These are phyloP conservation scores for Cunninghamia lanceolata DNA, from an alignment of 75 land plant species.

Conservation along the genomic window DNA sequence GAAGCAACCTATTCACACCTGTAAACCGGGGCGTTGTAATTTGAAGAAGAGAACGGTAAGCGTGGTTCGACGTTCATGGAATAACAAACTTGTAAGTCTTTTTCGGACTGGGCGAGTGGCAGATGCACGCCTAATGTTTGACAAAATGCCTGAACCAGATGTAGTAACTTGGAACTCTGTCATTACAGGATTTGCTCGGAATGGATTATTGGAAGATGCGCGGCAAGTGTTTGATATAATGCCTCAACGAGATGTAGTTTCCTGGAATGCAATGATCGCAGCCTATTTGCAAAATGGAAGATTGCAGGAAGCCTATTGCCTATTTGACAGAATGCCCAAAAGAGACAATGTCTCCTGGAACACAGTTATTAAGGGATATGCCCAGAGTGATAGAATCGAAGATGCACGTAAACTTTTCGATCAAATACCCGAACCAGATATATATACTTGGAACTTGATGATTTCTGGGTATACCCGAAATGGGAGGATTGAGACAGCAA, in stretches of 20 bases:
- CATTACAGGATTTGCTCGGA: conserved; percentile 9
- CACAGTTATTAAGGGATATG: conserved; percentile 1
- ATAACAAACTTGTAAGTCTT: background rate
- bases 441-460: conserved; percentile 8
- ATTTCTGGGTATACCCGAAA: conserved; percentile 4
- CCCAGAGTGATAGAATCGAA: background rate
- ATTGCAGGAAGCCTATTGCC: background rate
- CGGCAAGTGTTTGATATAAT: conserved; percentile 6
- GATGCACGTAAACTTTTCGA: conserved; percentile 3
- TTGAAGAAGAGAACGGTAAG: background rate
- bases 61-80: background rate
- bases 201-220: conserved; percentile 2
- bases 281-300: conserved; percentile 8
- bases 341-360: conserved; percentile 9
- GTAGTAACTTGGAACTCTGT: background rate
- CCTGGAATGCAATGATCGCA: conserved; percentile 13
- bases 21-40: background rate
- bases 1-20: background rate
- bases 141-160: conserved; percentile 4
- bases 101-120: background rate
- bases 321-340: conserved; percentile 10
- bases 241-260: conserved; percentile 6
- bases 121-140: conserved; percentile 8
- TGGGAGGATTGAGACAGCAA: conserved; percentile 3
- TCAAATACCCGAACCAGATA: conserved; percentile 4